phyloP scores from a whole-genome alignment of 2,329 filamentous ascomycete genomes.

The Fusarium concolor region DNA sequence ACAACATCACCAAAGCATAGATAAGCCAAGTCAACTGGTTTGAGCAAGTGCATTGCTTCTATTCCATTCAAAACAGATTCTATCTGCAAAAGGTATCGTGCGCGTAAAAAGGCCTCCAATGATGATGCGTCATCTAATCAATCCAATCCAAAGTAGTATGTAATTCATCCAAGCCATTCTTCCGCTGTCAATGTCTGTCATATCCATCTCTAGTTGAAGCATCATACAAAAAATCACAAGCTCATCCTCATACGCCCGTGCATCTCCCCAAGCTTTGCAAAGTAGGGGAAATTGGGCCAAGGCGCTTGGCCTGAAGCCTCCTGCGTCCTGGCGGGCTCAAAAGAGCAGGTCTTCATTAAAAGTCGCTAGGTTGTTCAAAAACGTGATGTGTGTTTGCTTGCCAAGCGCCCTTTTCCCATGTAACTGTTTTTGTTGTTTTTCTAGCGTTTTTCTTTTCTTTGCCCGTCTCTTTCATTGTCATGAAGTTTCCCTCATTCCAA shows the following conservation, averaged over 20 bases:
- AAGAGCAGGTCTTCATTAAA: constrained; percentile 44
- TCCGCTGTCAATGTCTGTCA: constrained; percentile 30
- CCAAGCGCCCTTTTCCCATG: constrained; percentile 32
- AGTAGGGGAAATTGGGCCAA: constrained; percentile 16
- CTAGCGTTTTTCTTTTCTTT: constrained; percentile 10
- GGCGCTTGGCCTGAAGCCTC: constrained; percentile 1
- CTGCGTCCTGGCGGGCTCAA: constrained; percentile 17
- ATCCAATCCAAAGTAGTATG: constrained; percentile 17
- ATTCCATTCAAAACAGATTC: constrained; percentile 17
- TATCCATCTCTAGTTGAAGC: constrained; percentile 39
- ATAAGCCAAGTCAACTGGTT: neutral
- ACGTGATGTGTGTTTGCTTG: constrained; percentile 32
- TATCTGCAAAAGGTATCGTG: constrained; percentile 43
- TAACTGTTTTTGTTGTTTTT: constrained; percentile 14
- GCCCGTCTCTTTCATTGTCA: constrained; percentile 24
- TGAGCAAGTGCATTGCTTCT: constrained; percentile 14
- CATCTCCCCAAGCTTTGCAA: neutral
- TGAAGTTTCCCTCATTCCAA: constrained; percentile 25
- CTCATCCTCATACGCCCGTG: constrained; percentile 18
- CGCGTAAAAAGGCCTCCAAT: constrained; percentile 30
- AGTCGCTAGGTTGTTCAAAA: constrained; percentile 39
- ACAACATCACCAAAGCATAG: neutral
- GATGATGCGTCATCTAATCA: constrained; percentile 23
- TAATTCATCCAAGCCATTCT: constrained; percentile 41
- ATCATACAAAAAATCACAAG: constrained; percentile 24